Base-by-base conservation (phyloP, 768 basidiomycete genomes). In the Mycena capillaripes region DNA sequence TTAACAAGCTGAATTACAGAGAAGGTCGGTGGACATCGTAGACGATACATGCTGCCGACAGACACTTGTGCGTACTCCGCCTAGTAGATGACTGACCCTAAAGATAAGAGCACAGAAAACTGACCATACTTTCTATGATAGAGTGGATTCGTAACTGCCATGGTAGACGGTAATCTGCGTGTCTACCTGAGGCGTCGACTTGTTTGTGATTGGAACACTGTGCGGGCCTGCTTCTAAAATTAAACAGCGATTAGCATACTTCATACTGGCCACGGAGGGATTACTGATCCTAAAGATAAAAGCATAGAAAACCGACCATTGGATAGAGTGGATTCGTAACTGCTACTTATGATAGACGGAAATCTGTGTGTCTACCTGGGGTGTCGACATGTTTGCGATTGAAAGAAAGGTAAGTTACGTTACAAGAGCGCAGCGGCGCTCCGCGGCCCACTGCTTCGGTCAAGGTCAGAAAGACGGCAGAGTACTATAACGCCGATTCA, bases 1-100 rank as follows among this genome's bases (percentile, higher is more conserved):
- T 38, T 59, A 27, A 59, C 57, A n/a, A 38, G 38, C 57, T 59
- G 57, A 55, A 55, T 55, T 27, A 55, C 53, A 55, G 32, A 55
- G 27, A 32, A 30, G 29, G 27, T 55, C 30, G 32, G 30, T 55
- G 29, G 29, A 17, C 53, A 55, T 55, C 27, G 53, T 29, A 55
- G 29, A 55, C 30, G 53, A 55, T 55, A 30, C 29, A 55, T 55
- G 53, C 53, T 30, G 53, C 32, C 16, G 29, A 55, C 53, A 29
- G 29, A 55, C 53, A 32, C 21, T 55, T n/a, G n/a, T n/a, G n/a
- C n/a, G n/a, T n/a, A n/a, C n/a, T n/a, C n/a, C n/a, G n/a, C n/a
- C n/a, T n/a, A n/a, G n/a, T n/a, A n/a, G n/a, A n/a, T n/a, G n/a
- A n/a, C n/a, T n/a, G n/a, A n/a, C n/a, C n/a, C n/a, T n/a, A n/a